A percentile compares a stretch with the other conserved stretches of the same genome.
Conservation (phyloP, 2,329 filamentous ascomycete genomes). For the Rutstroemia sp. region DNA sequence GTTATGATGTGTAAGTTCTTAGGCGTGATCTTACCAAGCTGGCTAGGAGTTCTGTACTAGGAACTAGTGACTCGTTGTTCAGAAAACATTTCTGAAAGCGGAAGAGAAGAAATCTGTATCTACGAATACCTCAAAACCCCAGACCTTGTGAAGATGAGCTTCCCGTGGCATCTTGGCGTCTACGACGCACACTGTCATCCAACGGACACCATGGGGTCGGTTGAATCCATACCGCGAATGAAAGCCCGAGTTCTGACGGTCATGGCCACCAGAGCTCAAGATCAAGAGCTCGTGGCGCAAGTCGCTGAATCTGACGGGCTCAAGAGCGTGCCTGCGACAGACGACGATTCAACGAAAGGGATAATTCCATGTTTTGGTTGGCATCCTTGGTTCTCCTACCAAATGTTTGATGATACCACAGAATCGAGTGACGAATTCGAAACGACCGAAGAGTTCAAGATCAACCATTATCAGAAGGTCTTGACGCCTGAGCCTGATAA, state of each 20-base stretch:
- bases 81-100: too few relatives aligned
- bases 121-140: too few relatives aligned
- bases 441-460: slow-evolving; percentile 32
- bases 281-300: slow-evolving; percentile 63
- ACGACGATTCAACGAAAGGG: slow-evolving; percentile 29
- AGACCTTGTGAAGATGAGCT: slow-evolving; percentile 24
- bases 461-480: slow-evolving; percentile 58
- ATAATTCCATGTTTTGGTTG: slow-evolving; percentile 72
- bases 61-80: too few relatives aligned
- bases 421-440: slow-evolving; percentile 8
- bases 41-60: too few relatives aligned
- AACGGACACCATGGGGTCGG: slow-evolving; percentile 64
- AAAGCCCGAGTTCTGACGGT: slow-evolving; percentile 58
- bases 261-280: slow-evolving; percentile 70
- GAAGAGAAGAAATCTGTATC: too few relatives aligned
- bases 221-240: slow-evolving; percentile 55
- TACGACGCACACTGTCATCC: slow-evolving; percentile 81
- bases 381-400: slow-evolving; percentile 82
- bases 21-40: neutral
- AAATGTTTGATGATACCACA: slow-evolving; percentile 57
- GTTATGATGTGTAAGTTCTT: too few relatives aligned
- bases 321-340: slow-evolving; percentile 23
- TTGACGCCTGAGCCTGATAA: slow-evolving; percentile 48
- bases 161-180: slow-evolving; percentile 65
- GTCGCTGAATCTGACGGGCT: slow-evolving; percentile 51